A percentile compares a stretch with the other conserved stretches of the same genome.
Conservation (phyloP, 768 basidiomycete species). For the Agaricus sinodeliciosus region DNA sequence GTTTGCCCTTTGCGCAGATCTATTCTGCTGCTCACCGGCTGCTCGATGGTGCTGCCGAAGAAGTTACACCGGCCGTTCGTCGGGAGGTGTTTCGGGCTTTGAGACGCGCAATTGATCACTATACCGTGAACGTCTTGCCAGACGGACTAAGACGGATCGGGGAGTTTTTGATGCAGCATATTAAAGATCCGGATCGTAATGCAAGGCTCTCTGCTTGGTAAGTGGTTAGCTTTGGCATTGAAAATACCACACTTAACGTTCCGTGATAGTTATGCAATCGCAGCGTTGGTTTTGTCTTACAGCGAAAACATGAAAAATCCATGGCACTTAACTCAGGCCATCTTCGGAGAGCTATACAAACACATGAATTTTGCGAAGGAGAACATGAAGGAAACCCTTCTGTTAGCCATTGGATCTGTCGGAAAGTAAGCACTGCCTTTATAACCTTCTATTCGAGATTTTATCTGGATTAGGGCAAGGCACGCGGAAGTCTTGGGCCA, state of each 20-base stretch:
- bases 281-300: slow-evolving; percentile 39
- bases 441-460: neutral
- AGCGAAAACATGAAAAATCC: slow-evolving; percentile 25
- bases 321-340: slow-evolving; percentile 26
- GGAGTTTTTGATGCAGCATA: slow-evolving; percentile 35
- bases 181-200: slow-evolving; percentile 48
- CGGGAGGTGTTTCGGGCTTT: slow-evolving; percentile 36
- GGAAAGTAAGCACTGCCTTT: slow-evolving; percentile 31
- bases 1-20: slow-evolving; percentile 22
- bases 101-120: slow-evolving; percentile 34
- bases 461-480: slow-evolving; percentile 30
- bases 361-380: slow-evolving; percentile 40
- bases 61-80: slow-evolving; percentile 42
- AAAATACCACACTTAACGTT: neutral
- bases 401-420: slow-evolving; percentile 55
- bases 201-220: slow-evolving; percentile 69
- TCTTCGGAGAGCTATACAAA: slow-evolving; percentile 41
- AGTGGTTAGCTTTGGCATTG: slow-evolving; percentile 14
- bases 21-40: slow-evolving; percentile 31
- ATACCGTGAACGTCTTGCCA: slow-evolving; percentile 22
- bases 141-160: slow-evolving; percentile 20
- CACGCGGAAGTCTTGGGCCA: slow-evolving; percentile 50
- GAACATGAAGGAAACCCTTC: slow-evolving; percentile 53
- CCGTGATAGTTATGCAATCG: slow-evolving; percentile 37
- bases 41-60: slow-evolving; percentile 39